Conservation (phyloP, 225 moss, liverwort and hornwort species). For the Straminergon stramineum region DNA sequence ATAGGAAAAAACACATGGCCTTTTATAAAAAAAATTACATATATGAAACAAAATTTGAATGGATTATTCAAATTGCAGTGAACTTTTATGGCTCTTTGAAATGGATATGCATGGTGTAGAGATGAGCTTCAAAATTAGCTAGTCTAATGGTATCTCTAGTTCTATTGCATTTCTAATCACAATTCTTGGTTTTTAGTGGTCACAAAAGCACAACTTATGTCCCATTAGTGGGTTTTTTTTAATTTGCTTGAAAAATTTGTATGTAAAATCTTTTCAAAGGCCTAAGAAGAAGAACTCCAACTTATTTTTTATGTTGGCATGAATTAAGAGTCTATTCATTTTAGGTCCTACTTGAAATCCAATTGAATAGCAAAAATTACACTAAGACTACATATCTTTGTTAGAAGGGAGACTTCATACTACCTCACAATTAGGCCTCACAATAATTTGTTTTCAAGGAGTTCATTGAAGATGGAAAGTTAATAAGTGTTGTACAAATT, state of each 20-base stretch:
- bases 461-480: accelerated
- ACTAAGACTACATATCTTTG: background rate
- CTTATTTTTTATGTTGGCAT: background rate
- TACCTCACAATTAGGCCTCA: accelerated
- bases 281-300: background rate
- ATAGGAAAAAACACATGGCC: background rate
- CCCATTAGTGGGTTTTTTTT: background rate
- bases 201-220: background rate
- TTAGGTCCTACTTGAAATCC: background rate
- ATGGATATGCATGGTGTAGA: background rate
- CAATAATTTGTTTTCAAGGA: background rate
- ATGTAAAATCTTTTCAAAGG: background rate
- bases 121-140: background rate
- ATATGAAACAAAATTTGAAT: background rate
- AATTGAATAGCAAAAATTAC: background rate
- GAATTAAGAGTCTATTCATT: background rate
- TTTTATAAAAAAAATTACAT: background rate
- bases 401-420: background rate
- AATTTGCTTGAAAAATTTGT: accelerated
- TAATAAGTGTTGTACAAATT: background rate
- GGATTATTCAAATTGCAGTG: no score
- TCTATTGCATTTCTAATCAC: background rate
- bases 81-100: background rate
- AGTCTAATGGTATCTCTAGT: background rate
- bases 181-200: background rate